phyloP scores from a whole-genome alignment of 163 green algal species.

The Scenedesmus sp. region DNA sequence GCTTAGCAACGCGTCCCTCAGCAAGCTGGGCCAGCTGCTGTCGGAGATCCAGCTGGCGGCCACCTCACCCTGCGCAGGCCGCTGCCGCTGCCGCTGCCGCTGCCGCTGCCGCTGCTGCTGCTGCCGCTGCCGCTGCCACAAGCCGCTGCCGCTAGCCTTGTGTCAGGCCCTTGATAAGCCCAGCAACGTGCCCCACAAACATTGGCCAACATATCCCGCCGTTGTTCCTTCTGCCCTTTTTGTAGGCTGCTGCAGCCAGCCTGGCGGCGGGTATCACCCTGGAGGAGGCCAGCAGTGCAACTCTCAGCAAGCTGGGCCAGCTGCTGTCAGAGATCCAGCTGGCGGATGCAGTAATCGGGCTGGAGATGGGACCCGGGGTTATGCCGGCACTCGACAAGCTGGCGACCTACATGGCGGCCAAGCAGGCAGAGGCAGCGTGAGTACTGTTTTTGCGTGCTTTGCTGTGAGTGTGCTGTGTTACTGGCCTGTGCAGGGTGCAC shows the following conservation, averaged over 20 bases:
- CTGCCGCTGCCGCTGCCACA: too few relatives aligned
- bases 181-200: too few relatives aligned
- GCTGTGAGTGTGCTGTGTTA: background rate
- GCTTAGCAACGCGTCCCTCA: background rate
- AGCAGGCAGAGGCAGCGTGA: slow-evolving; percentile 4
- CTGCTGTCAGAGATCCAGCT: slow-evolving; percentile 46
- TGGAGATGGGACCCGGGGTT: slow-evolving; percentile 56
- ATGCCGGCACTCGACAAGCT: slow-evolving; percentile 17
- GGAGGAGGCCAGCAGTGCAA: background rate
- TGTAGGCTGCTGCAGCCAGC: slow-evolving; percentile 4
- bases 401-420: slow-evolving; percentile 31
- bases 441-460: background rate
- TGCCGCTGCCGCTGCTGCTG: too few relatives aligned
- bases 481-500: too few relatives aligned
- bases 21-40: slow-evolving; percentile 32
- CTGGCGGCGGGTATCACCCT: slow-evolving; percentile 15
- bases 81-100: too few relatives aligned
- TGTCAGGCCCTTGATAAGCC: too few relatives aligned
- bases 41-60: slow-evolving; percentile 35
- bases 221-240: background rate
- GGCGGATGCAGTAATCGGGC: slow-evolving; percentile 31
- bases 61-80: too few relatives aligned
- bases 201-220: too few relatives aligned
- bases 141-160: too few relatives aligned
- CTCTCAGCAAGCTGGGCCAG: background rate